Evolutionary conservation across 1,139 yeast genomes (phyloP), one percentile per base, ranked within the genome.

Genomic region (Spathaspora jeffriesii): DNA sequence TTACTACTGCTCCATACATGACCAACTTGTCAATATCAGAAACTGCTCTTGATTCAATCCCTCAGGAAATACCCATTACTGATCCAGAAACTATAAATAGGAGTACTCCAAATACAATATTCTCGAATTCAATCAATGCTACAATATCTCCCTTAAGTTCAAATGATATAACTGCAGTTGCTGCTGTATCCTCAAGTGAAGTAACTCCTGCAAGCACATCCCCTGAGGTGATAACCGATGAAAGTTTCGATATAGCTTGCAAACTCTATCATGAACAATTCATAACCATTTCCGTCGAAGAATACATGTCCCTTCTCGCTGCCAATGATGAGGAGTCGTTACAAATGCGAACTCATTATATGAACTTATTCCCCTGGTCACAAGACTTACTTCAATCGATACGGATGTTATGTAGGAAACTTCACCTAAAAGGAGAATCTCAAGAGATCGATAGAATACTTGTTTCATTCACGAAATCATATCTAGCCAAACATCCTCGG

Each of bases 391-490:
- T 88, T 50, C 68, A 66, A 4, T 72, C 91, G 1, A 72, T 90
- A 15, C 69, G 93, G 37, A 65, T 66, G 45, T 68, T 90, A 40
- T 88, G 96, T 54, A 74, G 80, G 25, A 79, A 76, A 53, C 62
- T 90, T 23, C 87, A 85, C 62, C 73, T 90, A 58, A 84, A 83
- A 57, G 96, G 96, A 2, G 97, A 90, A 63, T 83, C 95, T 1
- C 95, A 88, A 57, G 89, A 86, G 58, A 80, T 90, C 50, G 96
- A 89, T 64, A 75, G 89, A 42, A 78, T 89, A 20, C 68, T 90
- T 49, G 85, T 86, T 40, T 73, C 86, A 1, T 85, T 88, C 61
- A 78, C 96, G 21, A 77, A 78, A 50, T 77, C 87, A 48, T 90
- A 92, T 55, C 87, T 79, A 64, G 63, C 72, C 62, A 64, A 77